Conservation (phyloP, 306 rosid species). For the Vigna hirtella region DNA sequence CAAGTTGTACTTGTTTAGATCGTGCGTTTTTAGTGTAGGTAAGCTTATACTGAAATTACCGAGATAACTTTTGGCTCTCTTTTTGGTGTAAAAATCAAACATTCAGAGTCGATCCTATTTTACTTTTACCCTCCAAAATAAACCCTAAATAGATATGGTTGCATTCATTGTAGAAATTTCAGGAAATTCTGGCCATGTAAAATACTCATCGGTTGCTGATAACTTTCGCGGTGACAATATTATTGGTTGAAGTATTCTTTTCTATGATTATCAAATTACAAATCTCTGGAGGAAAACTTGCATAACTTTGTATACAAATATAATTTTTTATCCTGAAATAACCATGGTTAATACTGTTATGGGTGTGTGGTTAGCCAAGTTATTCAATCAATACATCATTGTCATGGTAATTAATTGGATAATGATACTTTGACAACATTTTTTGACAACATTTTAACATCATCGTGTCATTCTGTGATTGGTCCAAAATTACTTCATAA, state of each 20-base stretch:
- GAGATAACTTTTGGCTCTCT: background rate
- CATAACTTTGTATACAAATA: background rate
- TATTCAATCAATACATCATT: background rate
- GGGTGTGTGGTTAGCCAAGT: background rate
- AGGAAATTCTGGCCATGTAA: background rate
- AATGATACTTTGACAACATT: too few relatives aligned
- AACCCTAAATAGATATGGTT: background rate
- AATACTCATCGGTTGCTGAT: too few relatives aligned
- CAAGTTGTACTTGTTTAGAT: constrained; percentile 29
- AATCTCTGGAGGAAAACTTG: background rate
- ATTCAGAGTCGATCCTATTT: background rate
- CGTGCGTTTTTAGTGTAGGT: background rate
- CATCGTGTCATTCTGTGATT: too few relatives aligned
- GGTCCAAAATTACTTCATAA: too few relatives aligned
- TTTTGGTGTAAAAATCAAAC: background rate
- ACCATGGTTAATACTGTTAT: background rate
- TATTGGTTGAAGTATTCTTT: background rate
- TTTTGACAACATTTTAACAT: too few relatives aligned
- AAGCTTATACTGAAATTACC: background rate
- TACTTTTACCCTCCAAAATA: background rate
- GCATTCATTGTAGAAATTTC: background rate
- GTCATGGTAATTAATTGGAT: background rate
- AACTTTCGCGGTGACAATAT: too few relatives aligned
- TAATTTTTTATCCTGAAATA: background rate
- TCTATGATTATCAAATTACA: too few relatives aligned